Evolutionary conservation across 164 flowering plant genomes (phyloP).

Genomic region (Euptelea pleiosperma): DNA sequence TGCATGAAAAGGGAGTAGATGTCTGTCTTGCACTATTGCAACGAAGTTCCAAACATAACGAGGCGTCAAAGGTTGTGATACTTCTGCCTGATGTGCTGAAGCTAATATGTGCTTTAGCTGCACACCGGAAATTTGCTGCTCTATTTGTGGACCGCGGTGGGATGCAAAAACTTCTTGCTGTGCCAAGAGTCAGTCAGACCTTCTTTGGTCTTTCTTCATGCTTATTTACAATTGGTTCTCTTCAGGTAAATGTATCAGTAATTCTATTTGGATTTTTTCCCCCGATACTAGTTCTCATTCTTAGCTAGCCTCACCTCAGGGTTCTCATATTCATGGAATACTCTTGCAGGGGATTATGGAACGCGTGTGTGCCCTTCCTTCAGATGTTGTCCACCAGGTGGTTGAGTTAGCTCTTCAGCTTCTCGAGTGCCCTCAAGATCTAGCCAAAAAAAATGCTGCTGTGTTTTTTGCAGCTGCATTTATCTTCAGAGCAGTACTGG

Average conservation of each 20-base stretch:
- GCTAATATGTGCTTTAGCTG: slow-evolving; percentile 87
- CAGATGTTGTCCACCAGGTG: slow-evolving; percentile 67
- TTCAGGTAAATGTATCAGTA: slow-evolving; percentile 56
- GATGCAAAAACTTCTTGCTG: slow-evolving; percentile 81
- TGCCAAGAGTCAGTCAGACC: slow-evolving; percentile 65
- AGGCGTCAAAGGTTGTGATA: slow-evolving; percentile 32
- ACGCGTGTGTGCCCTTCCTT: slow-evolving; percentile 92
- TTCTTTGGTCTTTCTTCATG: slow-evolving; percentile 93
- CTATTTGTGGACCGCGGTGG: slow-evolving; percentile 97
- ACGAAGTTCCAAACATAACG: slow-evolving; percentile 41
- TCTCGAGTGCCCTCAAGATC: slow-evolving; percentile 84
- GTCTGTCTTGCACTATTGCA: slow-evolving; percentile 84
- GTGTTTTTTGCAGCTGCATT: slow-evolving; percentile 85
- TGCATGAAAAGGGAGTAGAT: slow-evolving; percentile 96
- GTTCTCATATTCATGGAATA: slow-evolving; percentile 5
- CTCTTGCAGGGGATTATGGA: slow-evolving; percentile 87
- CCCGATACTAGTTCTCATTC: not conserved
- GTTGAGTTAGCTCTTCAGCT: slow-evolving; percentile 91
- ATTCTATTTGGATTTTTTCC: not conserved
- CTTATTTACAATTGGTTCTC: slow-evolving; percentile 89
- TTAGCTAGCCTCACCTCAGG: not conserved
- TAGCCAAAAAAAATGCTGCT: slow-evolving; percentile 89
- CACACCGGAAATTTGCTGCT: slow-evolving; percentile 92
- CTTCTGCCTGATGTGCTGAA: slow-evolving; percentile 84
- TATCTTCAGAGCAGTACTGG: slow-evolving; percentile 86